phyloP scores from a whole-genome alignment of 495 filamentous ascomycete species.

The Aspergillus kassunensis region DNA sequence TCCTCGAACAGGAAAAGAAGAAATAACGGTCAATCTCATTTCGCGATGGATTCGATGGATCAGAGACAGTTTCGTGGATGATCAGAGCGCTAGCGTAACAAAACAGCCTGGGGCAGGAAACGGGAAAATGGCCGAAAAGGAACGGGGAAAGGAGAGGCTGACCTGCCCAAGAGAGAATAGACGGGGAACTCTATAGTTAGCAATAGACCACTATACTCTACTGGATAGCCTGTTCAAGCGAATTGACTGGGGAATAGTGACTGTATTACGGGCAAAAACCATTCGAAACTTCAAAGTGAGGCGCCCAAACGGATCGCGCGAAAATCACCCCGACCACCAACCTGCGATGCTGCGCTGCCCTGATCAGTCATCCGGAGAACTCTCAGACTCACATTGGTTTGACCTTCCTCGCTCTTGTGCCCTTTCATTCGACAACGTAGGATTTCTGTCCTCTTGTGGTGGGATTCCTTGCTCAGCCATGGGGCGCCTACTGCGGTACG shows the following conservation, averaged over 20 bases:
- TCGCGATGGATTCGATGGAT: constrained; percentile 4
- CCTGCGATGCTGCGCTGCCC: constrained; percentile 6
- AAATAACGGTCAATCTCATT: background rate
- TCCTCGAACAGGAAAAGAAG: constrained; percentile 7
- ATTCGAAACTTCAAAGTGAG: constrained; percentile 40
- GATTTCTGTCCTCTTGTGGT: background rate
- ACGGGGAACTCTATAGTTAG: background rate
- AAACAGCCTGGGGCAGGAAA: constrained; percentile 11
- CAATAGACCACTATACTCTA: background rate
- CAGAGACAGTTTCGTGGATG: constrained; percentile 12
- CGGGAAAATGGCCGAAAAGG: background rate
- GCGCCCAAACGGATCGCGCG: constrained; percentile 45
- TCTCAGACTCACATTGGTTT: constrained; percentile 1
- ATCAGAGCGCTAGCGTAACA: constrained; percentile 20
- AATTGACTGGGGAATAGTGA: background rate
- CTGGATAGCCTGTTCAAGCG: background rate
- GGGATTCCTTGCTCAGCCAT: background rate
- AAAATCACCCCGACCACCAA: constrained; percentile 24
- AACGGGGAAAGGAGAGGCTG: background rate
- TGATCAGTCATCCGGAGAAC: constrained; percentile 17
- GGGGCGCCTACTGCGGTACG: constrained; percentile 14
- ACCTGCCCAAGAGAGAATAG: background rate
- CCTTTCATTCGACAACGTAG: constrained; percentile 8
- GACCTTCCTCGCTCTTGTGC: background rate
- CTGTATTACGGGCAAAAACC: background rate